phyloP scores from a whole-genome alignment of 2,329 filamentous ascomycete species.

The Metarhizium humberi region DNA sequence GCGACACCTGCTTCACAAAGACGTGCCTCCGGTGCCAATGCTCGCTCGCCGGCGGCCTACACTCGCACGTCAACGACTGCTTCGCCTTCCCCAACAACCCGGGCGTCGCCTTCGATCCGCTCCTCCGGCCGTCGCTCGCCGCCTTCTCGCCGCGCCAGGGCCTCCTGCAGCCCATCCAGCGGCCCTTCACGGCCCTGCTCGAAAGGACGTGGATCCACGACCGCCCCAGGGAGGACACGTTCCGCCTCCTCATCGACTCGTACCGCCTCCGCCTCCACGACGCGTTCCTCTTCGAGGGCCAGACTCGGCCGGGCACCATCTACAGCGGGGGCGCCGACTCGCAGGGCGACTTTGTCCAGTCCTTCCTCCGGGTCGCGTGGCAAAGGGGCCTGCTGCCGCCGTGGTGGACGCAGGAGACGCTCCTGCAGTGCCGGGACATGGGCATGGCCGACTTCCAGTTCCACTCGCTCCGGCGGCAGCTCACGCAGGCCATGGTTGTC shows the following conservation, averaged over 20 bases:
- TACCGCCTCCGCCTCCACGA: conserved; percentile 32
- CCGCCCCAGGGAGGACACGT: conserved; percentile 29
- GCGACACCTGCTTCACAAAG: conserved; percentile 1
- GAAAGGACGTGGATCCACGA: conserved; percentile 26
- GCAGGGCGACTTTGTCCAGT: conserved; percentile 20
- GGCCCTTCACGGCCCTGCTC: conserved; percentile 24
- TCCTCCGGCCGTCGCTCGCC: conserved; percentile 1
- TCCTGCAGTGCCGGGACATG: conserved; percentile 21
- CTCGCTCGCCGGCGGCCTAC: neutral
- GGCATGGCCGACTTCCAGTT: conserved; percentile 14
- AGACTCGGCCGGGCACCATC: conserved; percentile 11
- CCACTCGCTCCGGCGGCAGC: conserved; percentile 14
- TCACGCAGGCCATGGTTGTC: conserved; percentile 20
- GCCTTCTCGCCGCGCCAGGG: conserved; percentile 4
- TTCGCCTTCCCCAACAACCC: conserved; percentile 1
- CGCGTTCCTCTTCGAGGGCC: conserved; percentile 12
- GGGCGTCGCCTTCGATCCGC: neutral
- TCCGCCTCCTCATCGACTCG: conserved; percentile 30
- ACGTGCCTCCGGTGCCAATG: conserved; percentile 2
- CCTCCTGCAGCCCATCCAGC: conserved; percentile 13
- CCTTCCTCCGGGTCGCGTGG: conserved; percentile 14
- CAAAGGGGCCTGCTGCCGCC: conserved; percentile 20
- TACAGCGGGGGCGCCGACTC: conserved; percentile 11
- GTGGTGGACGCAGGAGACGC: conserved; percentile 28
- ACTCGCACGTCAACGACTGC: conserved; percentile 3